Evolutionary conservation across 352 stramenopile species (phyloP), one percentile per base, ranked within the genome.

Genomic region (Globisporangium sylvaticum): DNA sequence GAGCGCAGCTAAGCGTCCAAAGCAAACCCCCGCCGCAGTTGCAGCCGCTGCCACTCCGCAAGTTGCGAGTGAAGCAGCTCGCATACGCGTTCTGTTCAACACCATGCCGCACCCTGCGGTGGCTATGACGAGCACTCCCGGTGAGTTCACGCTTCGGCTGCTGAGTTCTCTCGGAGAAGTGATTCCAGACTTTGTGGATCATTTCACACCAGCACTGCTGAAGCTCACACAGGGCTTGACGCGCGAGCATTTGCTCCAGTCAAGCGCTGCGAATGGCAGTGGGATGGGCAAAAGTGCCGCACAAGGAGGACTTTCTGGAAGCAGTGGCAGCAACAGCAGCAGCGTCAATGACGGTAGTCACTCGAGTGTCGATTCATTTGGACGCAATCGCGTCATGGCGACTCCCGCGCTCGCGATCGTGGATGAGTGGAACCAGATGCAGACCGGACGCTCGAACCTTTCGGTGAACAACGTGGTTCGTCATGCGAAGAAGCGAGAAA

Each of bases 161-260:
- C 55, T 96, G 20, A 87, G 64, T 20, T 70, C 81, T 24, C 59
- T 96, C 22, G 78, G 75, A 22, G 75, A 92, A 12, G 74, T 72
- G n/a, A 73, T 73, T 8, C 80, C 87, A 5, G 83, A 90, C 29
- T 88, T 95, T 65, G 78, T 91, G 24, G 89, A 95, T 56, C 74
- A 89, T 27, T 95, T 95, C 66, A 86, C 84, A 0, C 77, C 82
- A 15, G 81, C 81, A 60, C 65, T 96, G 58, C 73, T 95, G 8
- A 95, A 95, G 60, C 74, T 96, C 10, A 86, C 88, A 18, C 87
- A 96, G 54, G 80, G 86, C 27, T 88, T 95, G 56, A 95, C 88
- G 3, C 84, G 87, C 25, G 86, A 95, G 64, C 89, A 96, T 70
- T 72, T 96, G 39, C 78, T 95, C 32, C 84, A 93, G 24, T 69